Conservation (phyloP, 345 rosid species). For the Bretschneidera sinensis region DNA sequence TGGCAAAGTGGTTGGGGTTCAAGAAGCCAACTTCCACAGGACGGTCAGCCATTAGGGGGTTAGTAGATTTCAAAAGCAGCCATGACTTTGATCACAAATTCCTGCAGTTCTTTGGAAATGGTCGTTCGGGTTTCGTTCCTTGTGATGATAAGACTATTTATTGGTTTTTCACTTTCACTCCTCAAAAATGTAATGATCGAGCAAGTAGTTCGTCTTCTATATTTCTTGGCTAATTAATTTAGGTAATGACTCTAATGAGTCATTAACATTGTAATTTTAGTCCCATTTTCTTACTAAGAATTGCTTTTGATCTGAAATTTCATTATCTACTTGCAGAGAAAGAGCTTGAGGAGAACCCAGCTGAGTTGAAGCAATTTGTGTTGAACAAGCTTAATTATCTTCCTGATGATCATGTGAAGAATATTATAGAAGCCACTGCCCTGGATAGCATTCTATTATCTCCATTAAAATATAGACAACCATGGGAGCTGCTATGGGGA, state of each 20-base stretch:
- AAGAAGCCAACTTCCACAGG: conserved; percentile 32
- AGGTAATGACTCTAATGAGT: no score
- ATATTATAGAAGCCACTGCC: conserved; percentile 34
- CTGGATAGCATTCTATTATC: conserved; percentile 27
- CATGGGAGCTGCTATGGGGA: conserved; percentile 59
- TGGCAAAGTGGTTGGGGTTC: conserved; percentile 64
- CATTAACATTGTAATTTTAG: no score
- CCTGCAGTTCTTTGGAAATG: conserved; percentile 38
- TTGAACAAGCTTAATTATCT: conserved; percentile 32
- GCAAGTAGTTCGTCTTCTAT: no score
- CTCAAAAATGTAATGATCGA: neutral
- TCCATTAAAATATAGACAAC: conserved; percentile 35
- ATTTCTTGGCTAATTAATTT: no score
- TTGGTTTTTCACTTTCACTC: conserved; percentile 45
- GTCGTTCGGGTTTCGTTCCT: conserved; percentile 49
- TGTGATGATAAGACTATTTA: conserved; percentile 38
- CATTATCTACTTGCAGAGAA: conserved; percentile 9
- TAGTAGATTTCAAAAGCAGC: conserved; percentile 24
- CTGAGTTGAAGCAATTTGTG: conserved; percentile 38
- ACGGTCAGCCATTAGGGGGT: conserved; percentile 44
- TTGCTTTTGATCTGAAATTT: neutral
- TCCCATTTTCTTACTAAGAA: no score
- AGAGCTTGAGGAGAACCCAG: conserved; percentile 27
- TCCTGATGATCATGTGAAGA: conserved; percentile 26
- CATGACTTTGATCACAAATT: conserved; percentile 39